Conservation (phyloP, 148 eudicot genomes). For the Fagopyrum tataricum region DNA sequence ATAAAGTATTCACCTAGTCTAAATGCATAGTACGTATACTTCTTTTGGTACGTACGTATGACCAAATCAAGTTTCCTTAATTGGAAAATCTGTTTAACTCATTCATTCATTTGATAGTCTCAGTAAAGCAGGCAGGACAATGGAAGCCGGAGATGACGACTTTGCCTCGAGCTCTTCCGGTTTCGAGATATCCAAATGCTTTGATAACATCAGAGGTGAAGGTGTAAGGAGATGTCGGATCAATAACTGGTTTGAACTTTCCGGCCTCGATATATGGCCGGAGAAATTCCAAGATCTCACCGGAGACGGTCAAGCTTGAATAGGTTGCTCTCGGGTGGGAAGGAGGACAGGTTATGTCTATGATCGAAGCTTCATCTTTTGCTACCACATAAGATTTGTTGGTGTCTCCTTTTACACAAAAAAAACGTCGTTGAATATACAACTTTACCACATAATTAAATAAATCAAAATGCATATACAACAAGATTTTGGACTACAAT, state of each 20-base stretch:
- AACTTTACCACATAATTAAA: no score
- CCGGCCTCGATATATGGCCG: constrained; percentile 33
- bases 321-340: constrained; percentile 35
- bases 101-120: no score
- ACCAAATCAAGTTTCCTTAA: no score
- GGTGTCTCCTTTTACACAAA: constrained; percentile 30
- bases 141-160: constrained; percentile 43
- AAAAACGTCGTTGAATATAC: no score
- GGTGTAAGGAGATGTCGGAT: constrained; percentile 36
- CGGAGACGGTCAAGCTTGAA: constrained; percentile 46
- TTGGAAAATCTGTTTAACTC: no score
- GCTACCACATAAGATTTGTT: constrained; percentile 33
- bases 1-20: no score
- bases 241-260: constrained; percentile 37
- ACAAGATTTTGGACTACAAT: no score
- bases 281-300: constrained; percentile 31
- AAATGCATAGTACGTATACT: no score
- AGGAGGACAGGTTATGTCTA: constrained; percentile 62
- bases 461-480: no score
- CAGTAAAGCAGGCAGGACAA: not conserved
- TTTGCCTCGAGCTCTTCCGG: constrained; percentile 52
- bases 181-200: constrained; percentile 45
- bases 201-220: constrained; percentile 29
- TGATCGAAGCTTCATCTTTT: constrained; percentile 30
- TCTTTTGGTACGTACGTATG: no score